Evolutionary conservation across 1,284 basidiomycete species (phyloP), one percentile per base, ranked within the genome.

Genomic region (Ceratobasidium sp.): DNA sequence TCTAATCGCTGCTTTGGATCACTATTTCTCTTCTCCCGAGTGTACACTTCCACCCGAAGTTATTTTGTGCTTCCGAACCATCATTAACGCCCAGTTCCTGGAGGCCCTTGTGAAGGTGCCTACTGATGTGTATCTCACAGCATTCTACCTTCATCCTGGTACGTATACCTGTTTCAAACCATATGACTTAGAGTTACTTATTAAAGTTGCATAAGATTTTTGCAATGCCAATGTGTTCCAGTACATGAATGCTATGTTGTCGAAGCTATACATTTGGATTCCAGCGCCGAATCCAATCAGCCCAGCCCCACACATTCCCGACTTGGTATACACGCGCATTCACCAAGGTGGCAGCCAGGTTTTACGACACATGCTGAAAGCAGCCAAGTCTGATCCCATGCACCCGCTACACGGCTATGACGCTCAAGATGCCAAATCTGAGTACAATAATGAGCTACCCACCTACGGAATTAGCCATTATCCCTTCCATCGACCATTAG

Each of bases 221-320:
- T 40, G 62, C 23, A n/a, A 65, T 23, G 62, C 38, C 7, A 40
- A 65, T 46, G 44, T 65, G 12, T 46, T n/a, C n/a, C 28, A 23
- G n/a, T 33, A 40, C 62, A 65, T 65, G 62, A 65, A 65, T 28
- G 38, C 62, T 17, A 65, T 65, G 62, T 46, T 17, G 23, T 46
- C 40, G 7, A 46, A 42, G 40, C 10, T 65, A 13, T 38, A 38
- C 62, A 65, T 65, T 48, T 40, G 62, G 2, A 65, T 65, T 40
- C 62, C 40, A 28, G 38, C 62, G 20, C 38, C 38, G 38, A 65
- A 23, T 46, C 40, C 62, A 40, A n/a, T 46, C 44, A 65, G 38
- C 62, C 62, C 62, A 13, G 62, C 26, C 6, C 20, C 40, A 23
- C 62, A 46, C 23, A 65, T 46, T 23, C 62, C 38, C 40, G 62